A percentile compares a stretch with the other conserved stretches of the same genome.
Evolutionary conservation across 495 filamentous ascomycete genomes (phyloP).

Genomic region (Penicillium bovifimosum): DNA sequence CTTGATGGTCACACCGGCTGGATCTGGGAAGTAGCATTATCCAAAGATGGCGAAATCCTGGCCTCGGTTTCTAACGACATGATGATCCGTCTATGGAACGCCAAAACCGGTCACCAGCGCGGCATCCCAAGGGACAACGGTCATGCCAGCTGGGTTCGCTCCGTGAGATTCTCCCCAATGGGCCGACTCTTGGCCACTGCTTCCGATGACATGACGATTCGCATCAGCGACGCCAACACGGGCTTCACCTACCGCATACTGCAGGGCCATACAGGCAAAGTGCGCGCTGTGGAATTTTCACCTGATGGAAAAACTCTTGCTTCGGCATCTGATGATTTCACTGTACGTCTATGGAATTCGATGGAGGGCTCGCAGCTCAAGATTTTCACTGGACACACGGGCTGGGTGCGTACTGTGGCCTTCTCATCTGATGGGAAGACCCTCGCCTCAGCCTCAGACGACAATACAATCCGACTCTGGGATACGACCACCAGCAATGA

Average conservation of each 20-base stretch:
- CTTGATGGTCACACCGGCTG: slow-evolving; percentile 6
- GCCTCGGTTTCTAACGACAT: slow-evolving; percentile 8
- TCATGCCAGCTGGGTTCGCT: slow-evolving; percentile 4
- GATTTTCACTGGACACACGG: slow-evolving; percentile 8
- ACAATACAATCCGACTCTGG: slow-evolving; percentile 16
- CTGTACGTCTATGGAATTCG: slow-evolving; percentile 5
- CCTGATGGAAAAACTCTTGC: slow-evolving; percentile 4
- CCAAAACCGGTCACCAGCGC: slow-evolving; percentile 5
- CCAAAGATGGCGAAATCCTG: slow-evolving; percentile 2
- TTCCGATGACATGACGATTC: slow-evolving; percentile 7
- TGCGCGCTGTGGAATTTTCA: slow-evolving; percentile 5
- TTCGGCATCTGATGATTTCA: slow-evolving; percentile 5
- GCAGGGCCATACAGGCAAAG: slow-evolving; percentile 6
- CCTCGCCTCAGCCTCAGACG: slow-evolving; percentile 11
- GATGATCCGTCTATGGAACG: slow-evolving; percentile 8
- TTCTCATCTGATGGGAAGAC: slow-evolving; percentile 17
- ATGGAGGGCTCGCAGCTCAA: neutral
- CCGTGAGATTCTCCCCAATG: slow-evolving; percentile 3
- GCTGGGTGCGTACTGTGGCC: slow-evolving; percentile 8
- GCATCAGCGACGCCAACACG: slow-evolving; percentile 6
- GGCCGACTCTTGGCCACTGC: slow-evolving; percentile 6
- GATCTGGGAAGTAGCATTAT: slow-evolving; percentile 3
- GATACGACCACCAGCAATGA: slow-evolving; percentile 9
- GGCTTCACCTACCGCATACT: slow-evolving; percentile 8
- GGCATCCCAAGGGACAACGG: slow-evolving; percentile 2